A percentile compares a stretch with the other conserved stretches of the same genome.
Evolutionary conservation across 495 filamentous ascomycete genomes (phyloP).

Genomic region (Penicillium antarcticum): DNA sequence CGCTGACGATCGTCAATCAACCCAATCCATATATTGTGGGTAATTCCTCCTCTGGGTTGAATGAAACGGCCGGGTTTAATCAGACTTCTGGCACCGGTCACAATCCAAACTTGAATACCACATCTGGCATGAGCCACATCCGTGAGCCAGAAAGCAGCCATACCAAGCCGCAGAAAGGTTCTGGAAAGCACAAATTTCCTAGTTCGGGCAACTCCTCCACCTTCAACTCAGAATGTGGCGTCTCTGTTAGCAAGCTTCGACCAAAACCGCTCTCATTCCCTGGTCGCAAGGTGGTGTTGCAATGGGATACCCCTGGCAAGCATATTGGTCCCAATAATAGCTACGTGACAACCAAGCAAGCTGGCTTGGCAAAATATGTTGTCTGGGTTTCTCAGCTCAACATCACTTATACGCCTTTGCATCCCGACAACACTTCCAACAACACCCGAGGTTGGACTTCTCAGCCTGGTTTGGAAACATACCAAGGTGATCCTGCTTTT

Average conservation of each 20-base stretch:
- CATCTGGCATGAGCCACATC: conserved; percentile 44
- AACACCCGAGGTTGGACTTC: conserved; percentile 59
- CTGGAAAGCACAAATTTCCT: conserved; percentile 29
- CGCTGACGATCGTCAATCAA: conserved; percentile 70
- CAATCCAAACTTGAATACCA: conserved; percentile 35
- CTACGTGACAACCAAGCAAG: conserved; percentile 65
- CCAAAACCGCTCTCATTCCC: conserved; percentile 68
- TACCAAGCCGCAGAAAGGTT: conserved; percentile 20
- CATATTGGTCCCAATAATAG: conserved; percentile 75
- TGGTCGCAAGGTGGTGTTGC: conserved; percentile 65
- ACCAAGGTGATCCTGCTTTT: conserved; percentile 61
- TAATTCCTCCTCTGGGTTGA: conserved; percentile 6
- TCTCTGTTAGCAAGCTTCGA: conserved; percentile 61
- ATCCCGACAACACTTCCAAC: conserved; percentile 36
- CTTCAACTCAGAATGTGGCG: conserved; percentile 49
- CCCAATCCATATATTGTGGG: conserved; percentile 60
- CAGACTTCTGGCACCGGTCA: background rate
- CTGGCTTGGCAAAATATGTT: conserved; percentile 61
- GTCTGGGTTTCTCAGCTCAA: conserved; percentile 84
- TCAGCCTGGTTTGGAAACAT: conserved; percentile 65
- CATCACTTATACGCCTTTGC: conserved; percentile 72
- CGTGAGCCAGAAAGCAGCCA: conserved; percentile 29
- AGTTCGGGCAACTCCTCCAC: conserved; percentile 44
- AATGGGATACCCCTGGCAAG: conserved; percentile 70
- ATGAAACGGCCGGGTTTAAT: background rate